phyloP scores from a whole-genome alignment of 371 early-diverging fungal species.

The Rhizopus sp. region DNA sequence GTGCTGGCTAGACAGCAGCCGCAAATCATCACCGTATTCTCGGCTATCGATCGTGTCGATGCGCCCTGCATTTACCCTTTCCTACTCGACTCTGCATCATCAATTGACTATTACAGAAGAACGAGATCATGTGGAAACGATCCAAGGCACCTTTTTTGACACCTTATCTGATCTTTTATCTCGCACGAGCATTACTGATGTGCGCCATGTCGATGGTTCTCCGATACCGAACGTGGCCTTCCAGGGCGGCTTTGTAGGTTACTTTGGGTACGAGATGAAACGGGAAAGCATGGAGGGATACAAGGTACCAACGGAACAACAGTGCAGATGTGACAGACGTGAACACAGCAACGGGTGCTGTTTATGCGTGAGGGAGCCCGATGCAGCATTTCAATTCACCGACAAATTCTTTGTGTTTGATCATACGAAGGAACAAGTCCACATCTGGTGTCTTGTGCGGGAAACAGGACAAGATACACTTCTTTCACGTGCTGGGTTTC shows the following conservation, averaged over 20 bases:
- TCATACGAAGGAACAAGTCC: conserved; percentile 49
- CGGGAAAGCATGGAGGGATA: conserved; percentile 71
- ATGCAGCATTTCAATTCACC: conserved; percentile 82
- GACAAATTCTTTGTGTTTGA: conserved; percentile 82
- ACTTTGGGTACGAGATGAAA: conserved; percentile 95
- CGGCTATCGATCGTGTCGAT: conserved; percentile 33
- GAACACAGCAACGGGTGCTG: conserved; percentile 24
- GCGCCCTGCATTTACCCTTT: conserved; percentile 38
- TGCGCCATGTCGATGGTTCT: neutral
- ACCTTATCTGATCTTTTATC: conserved; percentile 28
- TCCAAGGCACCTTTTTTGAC: conserved; percentile 34
- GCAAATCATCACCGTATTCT: conserved; percentile 45
- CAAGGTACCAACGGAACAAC: conserved; percentile 39
- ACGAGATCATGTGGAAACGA: neutral
- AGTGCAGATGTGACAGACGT: neutral
- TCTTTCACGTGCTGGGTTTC: conserved; percentile 15
- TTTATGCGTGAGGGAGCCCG: conserved; percentile 60
- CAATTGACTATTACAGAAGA: conserved; percentile 10
- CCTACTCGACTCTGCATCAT: conserved; percentile 44
- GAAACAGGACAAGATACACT: neutral
- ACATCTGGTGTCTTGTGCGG: conserved; percentile 51
- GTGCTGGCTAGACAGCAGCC: conserved; percentile 20
- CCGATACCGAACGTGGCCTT: conserved; percentile 45
- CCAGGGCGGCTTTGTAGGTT: conserved; percentile 85
- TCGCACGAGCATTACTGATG: neutral